Evolutionary conservation across 257 asterid species (phyloP).

Genomic region (Primulina tabacum): DNA sequence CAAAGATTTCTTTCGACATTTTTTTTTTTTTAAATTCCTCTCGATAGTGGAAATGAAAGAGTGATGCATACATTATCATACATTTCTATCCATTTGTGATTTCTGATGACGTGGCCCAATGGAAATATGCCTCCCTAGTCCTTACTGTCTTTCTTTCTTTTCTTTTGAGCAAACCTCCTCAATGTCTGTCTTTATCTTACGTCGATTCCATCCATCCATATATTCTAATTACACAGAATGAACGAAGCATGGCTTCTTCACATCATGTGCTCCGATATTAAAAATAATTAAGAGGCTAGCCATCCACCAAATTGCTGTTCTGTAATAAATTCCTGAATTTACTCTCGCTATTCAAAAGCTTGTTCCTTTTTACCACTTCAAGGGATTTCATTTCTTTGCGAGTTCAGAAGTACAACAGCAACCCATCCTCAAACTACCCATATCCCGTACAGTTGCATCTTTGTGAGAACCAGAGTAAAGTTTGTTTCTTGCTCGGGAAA

Average conservation of each 20-base stretch:
- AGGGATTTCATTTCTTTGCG: neutral
- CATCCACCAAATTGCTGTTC: neutral
- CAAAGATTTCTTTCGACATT: too few species aligned
- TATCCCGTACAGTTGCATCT: neutral
- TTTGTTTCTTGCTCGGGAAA: slow-evolving; percentile 13
- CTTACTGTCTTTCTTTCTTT: neutral
- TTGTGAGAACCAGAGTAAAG: slow-evolving; percentile 9
- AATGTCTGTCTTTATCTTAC: neutral
- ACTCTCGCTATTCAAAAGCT: neutral
- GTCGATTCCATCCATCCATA: slow-evolving; percentile 9
- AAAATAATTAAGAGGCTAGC: neutral
- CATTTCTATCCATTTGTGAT: slow-evolving; percentile 55
- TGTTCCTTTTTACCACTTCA: neutral
- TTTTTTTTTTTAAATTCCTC: too few species aligned
- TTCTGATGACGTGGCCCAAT: slow-evolving; percentile 60
- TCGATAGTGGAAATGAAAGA: neutral
- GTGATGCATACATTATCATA: slow-evolving; percentile 34
- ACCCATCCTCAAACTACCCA: neutral
- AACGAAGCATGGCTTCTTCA: neutral
- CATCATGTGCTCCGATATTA: too few species aligned
- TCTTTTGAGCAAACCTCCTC: too few species aligned
- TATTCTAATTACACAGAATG: neutral
- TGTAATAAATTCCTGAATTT: neutral
- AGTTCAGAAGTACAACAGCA: neutral
- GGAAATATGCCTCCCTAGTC: slow-evolving; percentile 13